phyloP scores from a whole-genome alignment of 2,329 filamentous ascomycete genomes.

The Xylogone sp. region DNA sequence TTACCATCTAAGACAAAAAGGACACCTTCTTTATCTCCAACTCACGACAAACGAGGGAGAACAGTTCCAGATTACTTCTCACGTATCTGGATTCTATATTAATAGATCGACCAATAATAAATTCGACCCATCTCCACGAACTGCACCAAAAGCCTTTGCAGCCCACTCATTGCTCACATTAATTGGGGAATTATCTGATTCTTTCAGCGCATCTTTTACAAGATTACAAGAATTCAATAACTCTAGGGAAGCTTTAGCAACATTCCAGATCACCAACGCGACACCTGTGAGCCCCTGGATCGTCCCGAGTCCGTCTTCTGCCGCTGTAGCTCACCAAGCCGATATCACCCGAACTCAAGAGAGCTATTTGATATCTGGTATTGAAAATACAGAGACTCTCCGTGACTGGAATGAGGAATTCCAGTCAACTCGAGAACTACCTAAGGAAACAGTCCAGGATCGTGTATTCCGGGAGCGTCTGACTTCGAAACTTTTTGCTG shows the following conservation, averaged over 20 bases:
- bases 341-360: slow-evolving; percentile 91
- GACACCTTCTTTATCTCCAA: slow-evolving; percentile 87
- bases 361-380: slow-evolving; percentile 82
- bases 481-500: slow-evolving; percentile 92
- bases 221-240: slow-evolving; percentile 81
- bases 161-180: slow-evolving; percentile 85
- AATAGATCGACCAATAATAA: slow-evolving; percentile 95
- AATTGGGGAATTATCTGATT: slow-evolving; percentile 74
- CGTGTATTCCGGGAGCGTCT: slow-evolving; percentile 92
- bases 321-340: slow-evolving; percentile 67
- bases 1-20: slow-evolving; percentile 83
- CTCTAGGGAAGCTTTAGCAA: slow-evolving; percentile 80
- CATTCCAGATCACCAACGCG: slow-evolving; percentile 93
- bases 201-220: slow-evolving; percentile 73
- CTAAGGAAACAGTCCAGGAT: slow-evolving; percentile 90
- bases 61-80: slow-evolving; percentile 87
- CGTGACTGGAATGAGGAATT: slow-evolving; percentile 99
- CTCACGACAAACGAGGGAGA: slow-evolving; percentile 92
- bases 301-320: slow-evolving; percentile 65
- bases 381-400: slow-evolving; percentile 90
- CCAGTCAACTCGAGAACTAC: slow-evolving; percentile 91
- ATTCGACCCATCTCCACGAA: slow-evolving; percentile 84
- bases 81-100: slow-evolving; percentile 93
- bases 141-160: slow-evolving; percentile 70
- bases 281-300: slow-evolving; percentile 91